These are phyloP conservation scores for Globisporangium heterothallicum DNA, from an alignment of 352 stramenopile species.

Conservation along the genomic window DNA sequence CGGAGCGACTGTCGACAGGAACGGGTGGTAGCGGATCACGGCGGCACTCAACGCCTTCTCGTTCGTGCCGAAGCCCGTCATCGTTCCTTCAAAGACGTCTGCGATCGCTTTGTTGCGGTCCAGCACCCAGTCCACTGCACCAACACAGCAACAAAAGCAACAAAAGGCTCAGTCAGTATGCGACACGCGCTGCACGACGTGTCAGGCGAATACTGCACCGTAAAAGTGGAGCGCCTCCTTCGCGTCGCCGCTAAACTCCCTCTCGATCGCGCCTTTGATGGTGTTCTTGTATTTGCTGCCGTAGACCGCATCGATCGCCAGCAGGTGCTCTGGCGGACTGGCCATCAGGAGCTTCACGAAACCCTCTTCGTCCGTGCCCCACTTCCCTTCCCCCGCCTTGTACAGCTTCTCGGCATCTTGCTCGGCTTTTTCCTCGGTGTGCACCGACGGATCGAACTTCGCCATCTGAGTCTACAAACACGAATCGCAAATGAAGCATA, in stretches of 20 bases:
- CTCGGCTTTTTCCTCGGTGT: slow-evolving; percentile 60
- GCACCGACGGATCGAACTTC: slow-evolving; percentile 32
- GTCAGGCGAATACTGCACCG: slow-evolving; percentile 15
- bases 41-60: slow-evolving; percentile 52
- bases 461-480: slow-evolving; percentile 4
- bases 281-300: slow-evolving; percentile 52
- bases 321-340: slow-evolving; percentile 55
- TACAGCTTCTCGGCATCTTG: slow-evolving; percentile 61
- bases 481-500: too few species aligned
- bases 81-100: slow-evolving; percentile 56
- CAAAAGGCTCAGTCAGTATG: slow-evolving; percentile 10
- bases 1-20: slow-evolving; percentile 41
- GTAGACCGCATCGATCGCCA: slow-evolving; percentile 54
- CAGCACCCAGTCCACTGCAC: slow-evolving; percentile 37
- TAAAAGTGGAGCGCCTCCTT: slow-evolving; percentile 49
- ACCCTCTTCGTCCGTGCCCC: slow-evolving; percentile 60
- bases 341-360: slow-evolving; percentile 62
- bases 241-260: slow-evolving; percentile 60
- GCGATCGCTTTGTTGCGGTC: slow-evolving; percentile 58
- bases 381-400: slow-evolving; percentile 75
- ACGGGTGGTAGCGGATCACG: slow-evolving; percentile 67
- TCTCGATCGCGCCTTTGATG: slow-evolving; percentile 51
- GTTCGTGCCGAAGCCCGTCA: slow-evolving; percentile 68
- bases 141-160: not conserved
- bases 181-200: not conserved